These are phyloP conservation scores for Daedaleopsis nitida DNA, from an alignment of 768 basidiomycete species.

Conservation along the genomic window DNA sequence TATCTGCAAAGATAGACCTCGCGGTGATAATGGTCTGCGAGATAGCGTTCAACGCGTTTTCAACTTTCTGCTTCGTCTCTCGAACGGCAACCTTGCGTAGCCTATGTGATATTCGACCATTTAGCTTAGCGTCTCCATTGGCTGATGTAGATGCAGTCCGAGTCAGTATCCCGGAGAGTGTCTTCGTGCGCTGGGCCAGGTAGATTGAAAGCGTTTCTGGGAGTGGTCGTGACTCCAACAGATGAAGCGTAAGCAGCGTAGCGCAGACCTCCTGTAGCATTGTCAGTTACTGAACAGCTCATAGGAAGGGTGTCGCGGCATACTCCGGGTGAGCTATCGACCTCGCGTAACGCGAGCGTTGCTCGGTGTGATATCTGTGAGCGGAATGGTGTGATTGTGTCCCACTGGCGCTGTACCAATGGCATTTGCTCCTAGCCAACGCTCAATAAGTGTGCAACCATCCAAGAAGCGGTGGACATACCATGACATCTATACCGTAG, in stretches of 20 bases:
- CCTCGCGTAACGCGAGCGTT: conserved; percentile 75
- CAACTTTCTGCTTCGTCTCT: conserved; percentile 56
- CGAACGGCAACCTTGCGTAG: conserved; percentile 41
- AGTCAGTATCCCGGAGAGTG: conserved; percentile 46
- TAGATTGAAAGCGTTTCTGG: conserved; percentile 70
- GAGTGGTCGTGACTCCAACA: conserved; percentile 86
- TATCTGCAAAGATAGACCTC: conserved; percentile 56
- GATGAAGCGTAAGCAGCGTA: conserved; percentile 77
- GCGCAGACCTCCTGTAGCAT: conserved; percentile 68
- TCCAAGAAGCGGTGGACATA: conserved; percentile 26
- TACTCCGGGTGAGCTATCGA: conserved; percentile 54
- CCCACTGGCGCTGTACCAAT: conserved; percentile 92
- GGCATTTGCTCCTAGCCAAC: conserved; percentile 76
- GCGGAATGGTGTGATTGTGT: conserved; percentile 82
- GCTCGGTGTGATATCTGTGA: conserved; percentile 88
- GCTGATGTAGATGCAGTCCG: conserved; percentile 21
- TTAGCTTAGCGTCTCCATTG: conserved; percentile 36
- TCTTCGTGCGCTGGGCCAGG: conserved; percentile 69
- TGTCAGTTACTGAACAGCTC: not conserved
- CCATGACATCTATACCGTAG: conserved; percentile 64
- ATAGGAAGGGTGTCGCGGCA: conserved; percentile 16
- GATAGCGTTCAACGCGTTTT: conserved; percentile 55
- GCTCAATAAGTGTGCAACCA: not conserved
- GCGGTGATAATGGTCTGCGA: conserved; percentile 59
- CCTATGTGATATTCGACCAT: conserved; percentile 17